Evolutionary conservation across 2,329 filamentous ascomycete genomes (phyloP).

Genomic region (Fusarium papillatum): DNA sequence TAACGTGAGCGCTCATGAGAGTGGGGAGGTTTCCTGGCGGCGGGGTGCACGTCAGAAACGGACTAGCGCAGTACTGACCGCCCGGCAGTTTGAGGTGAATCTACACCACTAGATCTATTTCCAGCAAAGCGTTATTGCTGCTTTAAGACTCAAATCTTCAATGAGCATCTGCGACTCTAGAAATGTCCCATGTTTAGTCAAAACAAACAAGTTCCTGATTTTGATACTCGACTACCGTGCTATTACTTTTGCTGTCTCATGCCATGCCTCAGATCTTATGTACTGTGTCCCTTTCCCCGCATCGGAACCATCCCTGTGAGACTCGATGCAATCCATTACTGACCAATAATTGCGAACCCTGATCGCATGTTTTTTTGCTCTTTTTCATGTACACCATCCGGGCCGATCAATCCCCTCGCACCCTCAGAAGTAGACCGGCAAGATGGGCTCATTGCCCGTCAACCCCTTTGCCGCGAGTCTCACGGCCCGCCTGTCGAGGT

Average conservation of each 20-base stretch:
- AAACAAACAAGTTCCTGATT: neutral
- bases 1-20: conserved; percentile 36
- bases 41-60: conserved; percentile 42
- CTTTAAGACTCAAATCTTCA: neutral
- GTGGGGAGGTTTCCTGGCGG: conserved; percentile 44
- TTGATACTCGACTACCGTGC: neutral
- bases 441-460: conserved; percentile 38
- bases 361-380: neutral
- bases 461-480: conserved; percentile 36
- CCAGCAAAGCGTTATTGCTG: neutral
- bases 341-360: conserved; percentile 14
- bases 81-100: conserved; percentile 51
- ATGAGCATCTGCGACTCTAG: neutral
- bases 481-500: conserved; percentile 31
- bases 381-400: neutral
- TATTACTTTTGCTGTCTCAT: neutral
- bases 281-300: neutral
- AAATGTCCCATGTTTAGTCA: neutral
- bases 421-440: conserved; percentile 17
- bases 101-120: neutral
- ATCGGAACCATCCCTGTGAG: conserved; percentile 9
- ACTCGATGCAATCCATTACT: conserved; percentile 7
- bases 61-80: conserved; percentile 49
- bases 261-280: neutral
- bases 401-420: conserved; percentile 10